phyloP scores from a whole-genome alignment of 129 eudicot species.

The Cynara cardunculus region DNA sequence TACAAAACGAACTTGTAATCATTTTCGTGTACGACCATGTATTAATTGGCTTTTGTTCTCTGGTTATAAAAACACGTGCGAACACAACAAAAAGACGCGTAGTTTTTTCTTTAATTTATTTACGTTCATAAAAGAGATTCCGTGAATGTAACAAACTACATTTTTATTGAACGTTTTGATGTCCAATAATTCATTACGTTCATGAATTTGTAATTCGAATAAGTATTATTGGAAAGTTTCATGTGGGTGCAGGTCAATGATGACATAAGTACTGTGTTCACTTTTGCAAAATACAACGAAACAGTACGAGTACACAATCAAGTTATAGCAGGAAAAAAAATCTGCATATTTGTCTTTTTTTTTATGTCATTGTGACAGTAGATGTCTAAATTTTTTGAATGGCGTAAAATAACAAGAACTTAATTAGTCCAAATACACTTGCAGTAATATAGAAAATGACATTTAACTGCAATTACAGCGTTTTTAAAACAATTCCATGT shows the following conservation, averaged over 20 bases:
- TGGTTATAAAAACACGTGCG: neutral
- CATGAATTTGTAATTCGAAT: neutral
- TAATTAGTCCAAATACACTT: neutral
- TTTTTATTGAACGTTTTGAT: neutral
- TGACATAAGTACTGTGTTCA: neutral
- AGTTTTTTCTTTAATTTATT: neutral
- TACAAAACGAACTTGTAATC: neutral
- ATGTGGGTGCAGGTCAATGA: neutral
- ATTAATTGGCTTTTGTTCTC: neutral
- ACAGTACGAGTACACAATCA: neutral
- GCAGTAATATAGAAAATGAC: neutral
- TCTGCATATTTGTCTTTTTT: no score
- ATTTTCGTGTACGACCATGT: neutral
- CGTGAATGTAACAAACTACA: neutral
- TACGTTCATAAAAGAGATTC: neutral
- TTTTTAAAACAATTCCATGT: neutral
- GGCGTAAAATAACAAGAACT: neutral
- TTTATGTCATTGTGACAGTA: neutral
- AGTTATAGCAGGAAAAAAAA: no score
- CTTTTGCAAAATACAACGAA: neutral
- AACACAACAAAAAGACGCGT: neutral
- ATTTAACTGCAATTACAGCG: neutral
- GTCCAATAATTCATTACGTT: neutral
- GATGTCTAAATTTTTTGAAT: neutral
- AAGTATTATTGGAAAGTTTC: neutral